Percentiles rank a stretch among this genome's conserved stretches.
Evolutionary conservation across 164 flowering plant species (phyloP).

Genomic region (Amborella trichopoda): DNA sequence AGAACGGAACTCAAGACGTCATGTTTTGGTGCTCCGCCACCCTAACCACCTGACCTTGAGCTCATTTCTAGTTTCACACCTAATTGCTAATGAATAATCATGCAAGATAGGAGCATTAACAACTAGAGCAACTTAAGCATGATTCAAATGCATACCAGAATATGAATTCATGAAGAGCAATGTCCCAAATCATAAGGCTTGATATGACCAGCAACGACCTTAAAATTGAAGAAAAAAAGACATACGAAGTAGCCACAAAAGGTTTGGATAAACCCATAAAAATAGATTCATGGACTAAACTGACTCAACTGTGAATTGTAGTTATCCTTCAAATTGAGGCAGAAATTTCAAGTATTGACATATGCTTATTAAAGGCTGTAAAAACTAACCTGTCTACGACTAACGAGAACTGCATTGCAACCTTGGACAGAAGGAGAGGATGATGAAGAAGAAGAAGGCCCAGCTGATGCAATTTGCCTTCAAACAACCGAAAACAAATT

Average conservation of each 20-base stretch:
- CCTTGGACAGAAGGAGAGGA: slow-evolving; percentile 16
- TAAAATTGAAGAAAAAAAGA: not conserved
- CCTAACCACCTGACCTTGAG: no score
- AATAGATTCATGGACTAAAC: not conserved
- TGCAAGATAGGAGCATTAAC: no score
- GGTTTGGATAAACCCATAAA: not conserved
- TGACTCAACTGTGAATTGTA: not conserved
- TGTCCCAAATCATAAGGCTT: not conserved
- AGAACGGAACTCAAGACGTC: no score
- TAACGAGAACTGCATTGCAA: slow-evolving; percentile 84
- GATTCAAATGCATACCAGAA: no score
- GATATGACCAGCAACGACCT: not conserved
- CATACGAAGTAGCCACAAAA: not conserved
- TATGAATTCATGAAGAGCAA: no score
- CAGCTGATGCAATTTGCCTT: slow-evolving; percentile 9
- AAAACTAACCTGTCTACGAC: slow-evolving; percentile 67
- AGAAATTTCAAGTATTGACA: not conserved
- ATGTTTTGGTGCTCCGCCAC: no score
- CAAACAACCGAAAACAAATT: not conserved
- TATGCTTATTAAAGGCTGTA: not conserved
- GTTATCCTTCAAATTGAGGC: not conserved
- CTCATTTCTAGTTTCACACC: no score
- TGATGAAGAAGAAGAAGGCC: slow-evolving; percentile 11
- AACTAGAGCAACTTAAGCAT: no score
- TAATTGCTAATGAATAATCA: no score